phyloP scores from a whole-genome alignment of 169 alveolate species.

The Eimeria maxima region DNA sequence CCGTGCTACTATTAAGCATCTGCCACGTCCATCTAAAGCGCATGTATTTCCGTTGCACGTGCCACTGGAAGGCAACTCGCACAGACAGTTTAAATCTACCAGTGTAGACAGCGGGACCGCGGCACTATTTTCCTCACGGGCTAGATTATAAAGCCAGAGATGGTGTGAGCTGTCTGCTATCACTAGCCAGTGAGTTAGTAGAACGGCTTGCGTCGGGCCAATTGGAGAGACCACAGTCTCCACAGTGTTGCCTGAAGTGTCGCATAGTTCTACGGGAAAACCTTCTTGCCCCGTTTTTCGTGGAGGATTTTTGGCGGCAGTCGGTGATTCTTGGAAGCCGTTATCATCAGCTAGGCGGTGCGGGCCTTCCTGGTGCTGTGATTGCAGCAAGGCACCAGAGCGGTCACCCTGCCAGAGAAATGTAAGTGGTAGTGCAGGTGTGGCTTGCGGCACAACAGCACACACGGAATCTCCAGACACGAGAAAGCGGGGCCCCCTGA shows the following conservation, averaged over 20 bases:
- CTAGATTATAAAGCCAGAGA: slow-evolving; percentile 22
- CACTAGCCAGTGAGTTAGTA: slow-evolving; percentile 65
- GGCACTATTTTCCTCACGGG: neutral
- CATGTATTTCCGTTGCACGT: neutral
- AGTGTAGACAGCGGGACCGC: neutral
- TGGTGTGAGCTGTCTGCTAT: slow-evolving; percentile 55
- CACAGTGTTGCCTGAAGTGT: slow-evolving; percentile 54
- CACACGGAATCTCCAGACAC: neutral
- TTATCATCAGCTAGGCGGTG: slow-evolving; percentile 42
- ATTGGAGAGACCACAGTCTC: slow-evolving; percentile 55
- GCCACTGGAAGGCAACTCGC: neutral
- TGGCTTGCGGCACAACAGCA: slow-evolving; percentile 69
- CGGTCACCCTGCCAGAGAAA: slow-evolving; percentile 29
- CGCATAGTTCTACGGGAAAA: slow-evolving; percentile 70
- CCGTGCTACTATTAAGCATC: slow-evolving; percentile 8
- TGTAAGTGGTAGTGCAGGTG: slow-evolving; percentile 19
- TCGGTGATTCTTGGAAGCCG: neutral
- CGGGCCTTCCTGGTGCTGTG: slow-evolving; percentile 61
- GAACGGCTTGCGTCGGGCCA: slow-evolving; percentile 46
- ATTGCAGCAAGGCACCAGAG: slow-evolving; percentile 11
- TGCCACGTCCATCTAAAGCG: slow-evolving; percentile 35
- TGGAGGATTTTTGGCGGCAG: neutral
- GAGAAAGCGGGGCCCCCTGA: slow-evolving; percentile 71
- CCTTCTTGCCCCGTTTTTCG: slow-evolving; percentile 39
- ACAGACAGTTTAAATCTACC: neutral